phyloP scores from a whole-genome alignment of 73 alveolate genomes.

The Paramecium sonneborni region DNA sequence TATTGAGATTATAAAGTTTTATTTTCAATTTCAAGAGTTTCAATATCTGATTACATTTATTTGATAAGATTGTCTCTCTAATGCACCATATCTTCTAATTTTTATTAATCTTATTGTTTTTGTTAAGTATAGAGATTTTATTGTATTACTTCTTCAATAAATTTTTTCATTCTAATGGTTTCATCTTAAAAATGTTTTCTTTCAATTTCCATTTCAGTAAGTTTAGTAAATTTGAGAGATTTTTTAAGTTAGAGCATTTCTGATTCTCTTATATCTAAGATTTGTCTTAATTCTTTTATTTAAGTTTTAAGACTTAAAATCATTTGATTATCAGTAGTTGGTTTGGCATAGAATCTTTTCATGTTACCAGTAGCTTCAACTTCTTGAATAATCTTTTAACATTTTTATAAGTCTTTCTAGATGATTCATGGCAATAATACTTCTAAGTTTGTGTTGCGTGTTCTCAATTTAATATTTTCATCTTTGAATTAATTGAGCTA shows the following conservation, averaged over 20 bases:
- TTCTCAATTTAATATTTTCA: conserved; percentile 39
- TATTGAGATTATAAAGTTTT: background rate
- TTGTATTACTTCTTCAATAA: conserved; percentile 19
- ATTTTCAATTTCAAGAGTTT: background rate
- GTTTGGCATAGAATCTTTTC: conserved; percentile 48
- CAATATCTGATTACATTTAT: background rate
- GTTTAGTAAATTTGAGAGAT: background rate
- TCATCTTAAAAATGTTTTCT: conserved; percentile 14
- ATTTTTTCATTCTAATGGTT: background rate
- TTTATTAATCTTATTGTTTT: background rate
- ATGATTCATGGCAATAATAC: background rate
- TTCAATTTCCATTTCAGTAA: conserved; percentile 43
- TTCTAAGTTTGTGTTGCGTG: conserved; percentile 30
- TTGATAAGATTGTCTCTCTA: conserved; percentile 13
- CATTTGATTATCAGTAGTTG: conserved; percentile 54
- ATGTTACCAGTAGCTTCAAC: conserved; percentile 25
- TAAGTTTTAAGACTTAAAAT: background rate
- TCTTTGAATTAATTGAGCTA: conserved; percentile 18
- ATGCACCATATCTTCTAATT: background rate
- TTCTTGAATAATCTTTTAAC: conserved; percentile 6
- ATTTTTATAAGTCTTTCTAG: conserved; percentile 48
- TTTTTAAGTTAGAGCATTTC: background rate
- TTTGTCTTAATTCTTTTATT: conserved; percentile 14
- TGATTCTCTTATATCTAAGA: background rate
- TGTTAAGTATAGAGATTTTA: conserved; percentile 37